Conservation (phyloP, 306 rosid genomes). For the Dalbergia cultrata region DNA sequence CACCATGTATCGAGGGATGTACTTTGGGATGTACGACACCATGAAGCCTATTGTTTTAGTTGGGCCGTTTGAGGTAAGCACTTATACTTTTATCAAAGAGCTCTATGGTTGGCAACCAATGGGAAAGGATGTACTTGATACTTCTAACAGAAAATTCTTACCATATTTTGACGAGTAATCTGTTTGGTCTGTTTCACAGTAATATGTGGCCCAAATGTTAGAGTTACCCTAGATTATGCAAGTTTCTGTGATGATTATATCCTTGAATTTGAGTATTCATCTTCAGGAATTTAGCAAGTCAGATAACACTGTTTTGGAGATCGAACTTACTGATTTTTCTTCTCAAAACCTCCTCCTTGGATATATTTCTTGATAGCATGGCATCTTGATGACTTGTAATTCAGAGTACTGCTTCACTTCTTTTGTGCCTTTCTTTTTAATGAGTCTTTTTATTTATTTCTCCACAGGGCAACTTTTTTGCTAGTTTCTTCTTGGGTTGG, state of each 20-base stretch:
- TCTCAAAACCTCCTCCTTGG: background rate
- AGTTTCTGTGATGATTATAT: slow-evolving; percentile 12
- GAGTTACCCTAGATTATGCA: background rate
- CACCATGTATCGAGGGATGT: slow-evolving; percentile 93
- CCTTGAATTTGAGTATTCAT: slow-evolving; percentile 44
- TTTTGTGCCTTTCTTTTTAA: slow-evolving; percentile 15
- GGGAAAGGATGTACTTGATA: slow-evolving; percentile 24
- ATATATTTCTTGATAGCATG: slow-evolving; percentile 11
- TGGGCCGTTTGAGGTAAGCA: slow-evolving; percentile 83
- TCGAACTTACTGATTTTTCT: background rate
- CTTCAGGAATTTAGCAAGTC: slow-evolving; percentile 13
- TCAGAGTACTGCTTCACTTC: slow-evolving; percentile 27
- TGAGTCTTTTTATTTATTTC: slow-evolving; percentile 35
- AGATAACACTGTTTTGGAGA: slow-evolving; percentile 25
- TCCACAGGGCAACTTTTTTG: slow-evolving; percentile 84
- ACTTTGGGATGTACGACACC: slow-evolving; percentile 95
- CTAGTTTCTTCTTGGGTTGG: slow-evolving; percentile 97
- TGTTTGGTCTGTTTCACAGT: slow-evolving; percentile 30
- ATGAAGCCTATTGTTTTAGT: slow-evolving; percentile 88
- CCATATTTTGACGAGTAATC: slow-evolving; percentile 29
- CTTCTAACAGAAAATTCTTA: slow-evolving; percentile 10
- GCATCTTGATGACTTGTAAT: slow-evolving; percentile 25
- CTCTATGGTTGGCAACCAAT: slow-evolving; percentile 30
- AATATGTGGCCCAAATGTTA: background rate
- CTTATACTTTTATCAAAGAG: slow-evolving; percentile 10